Evolutionary conservation across 768 basidiomycete species (phyloP).

Genomic region (Lyophyllum decastes): DNA sequence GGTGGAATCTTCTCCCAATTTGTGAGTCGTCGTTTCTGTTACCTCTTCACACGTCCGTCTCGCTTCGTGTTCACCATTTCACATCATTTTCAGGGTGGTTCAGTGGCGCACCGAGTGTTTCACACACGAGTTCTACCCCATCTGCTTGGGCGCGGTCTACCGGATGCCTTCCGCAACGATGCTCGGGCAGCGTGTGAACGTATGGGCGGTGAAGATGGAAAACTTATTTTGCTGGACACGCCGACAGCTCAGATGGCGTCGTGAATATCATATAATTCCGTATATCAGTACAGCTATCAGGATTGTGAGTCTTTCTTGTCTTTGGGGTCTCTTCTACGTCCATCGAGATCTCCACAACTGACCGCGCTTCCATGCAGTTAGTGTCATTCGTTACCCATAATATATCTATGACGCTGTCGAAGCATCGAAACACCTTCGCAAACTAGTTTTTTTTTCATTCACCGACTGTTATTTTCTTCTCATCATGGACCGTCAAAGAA

Average conservation of each 20-base stretch:
- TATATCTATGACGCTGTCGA: slow-evolving; percentile 3
- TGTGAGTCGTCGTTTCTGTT: slow-evolving; percentile 46
- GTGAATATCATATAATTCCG: slow-evolving; percentile 9
- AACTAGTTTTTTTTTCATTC: neutral
- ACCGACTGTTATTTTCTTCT: neutral
- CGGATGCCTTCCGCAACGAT: slow-evolving; percentile 49
- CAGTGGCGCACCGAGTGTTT: slow-evolving; percentile 50
- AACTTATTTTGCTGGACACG: slow-evolving; percentile 23
- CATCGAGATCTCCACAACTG: neutral
- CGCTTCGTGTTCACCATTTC: neutral
- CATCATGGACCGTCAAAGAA: neutral
- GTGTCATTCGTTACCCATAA: neutral
- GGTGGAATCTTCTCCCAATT: slow-evolving; percentile 82
- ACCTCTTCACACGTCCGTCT: neutral
- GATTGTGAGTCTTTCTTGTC: slow-evolving; percentile 12
- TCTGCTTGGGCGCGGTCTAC: slow-evolving; percentile 41
- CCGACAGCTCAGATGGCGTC: slow-evolving; percentile 1
- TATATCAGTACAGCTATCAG: slow-evolving; percentile 15
- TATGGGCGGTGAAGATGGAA: slow-evolving; percentile 51
- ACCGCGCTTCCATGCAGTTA: neutral
- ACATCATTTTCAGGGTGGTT: slow-evolving; percentile 40
- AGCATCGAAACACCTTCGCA: neutral
- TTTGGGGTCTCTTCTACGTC: neutral
- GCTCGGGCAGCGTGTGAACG: slow-evolving; percentile 42
- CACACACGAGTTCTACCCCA: slow-evolving; percentile 50